Evolutionary conservation across 495 filamentous ascomycete species (phyloP).

Genomic region (Neurospora intermedia): DNA sequence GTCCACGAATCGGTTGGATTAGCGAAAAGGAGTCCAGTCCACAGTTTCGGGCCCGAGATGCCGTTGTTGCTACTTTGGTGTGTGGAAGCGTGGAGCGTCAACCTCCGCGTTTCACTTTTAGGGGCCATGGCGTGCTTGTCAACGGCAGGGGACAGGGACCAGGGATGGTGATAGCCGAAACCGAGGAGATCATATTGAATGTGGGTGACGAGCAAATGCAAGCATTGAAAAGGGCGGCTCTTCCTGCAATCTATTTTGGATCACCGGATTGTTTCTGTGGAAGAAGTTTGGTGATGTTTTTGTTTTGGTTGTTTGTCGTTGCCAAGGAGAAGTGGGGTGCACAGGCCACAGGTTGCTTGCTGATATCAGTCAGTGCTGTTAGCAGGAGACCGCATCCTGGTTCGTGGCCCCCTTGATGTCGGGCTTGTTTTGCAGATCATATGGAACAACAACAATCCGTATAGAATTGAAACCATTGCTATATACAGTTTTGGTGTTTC

Average conservation of each 20-base stretch:
- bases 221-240: not conserved
- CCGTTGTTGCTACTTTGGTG: conserved; percentile 13
- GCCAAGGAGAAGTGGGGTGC: not conserved
- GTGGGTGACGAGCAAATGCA: not conserved
- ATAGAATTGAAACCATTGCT: no score
- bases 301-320: not conserved
- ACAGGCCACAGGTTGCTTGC: not conserved
- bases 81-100: conserved; percentile 11
- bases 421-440: not conserved
- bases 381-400: not conserved
- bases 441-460: not conserved
- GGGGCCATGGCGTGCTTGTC: not conserved
- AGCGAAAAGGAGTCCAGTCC: not conserved
- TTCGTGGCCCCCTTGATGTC: no score
- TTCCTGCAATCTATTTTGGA: not conserved
- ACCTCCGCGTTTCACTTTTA: conserved; percentile 12
- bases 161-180: not conserved
- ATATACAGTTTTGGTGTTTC: no score
- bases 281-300: not conserved
- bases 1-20: conserved; percentile 13
- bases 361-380: not conserved
- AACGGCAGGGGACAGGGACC: not conserved
- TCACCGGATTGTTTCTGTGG: not conserved
- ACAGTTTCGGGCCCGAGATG: conserved; percentile 7
- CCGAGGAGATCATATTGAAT: not conserved